Evolutionary conservation across 164 flowering plant species (phyloP).

Genomic region (Umbilicus rupestris): DNA sequence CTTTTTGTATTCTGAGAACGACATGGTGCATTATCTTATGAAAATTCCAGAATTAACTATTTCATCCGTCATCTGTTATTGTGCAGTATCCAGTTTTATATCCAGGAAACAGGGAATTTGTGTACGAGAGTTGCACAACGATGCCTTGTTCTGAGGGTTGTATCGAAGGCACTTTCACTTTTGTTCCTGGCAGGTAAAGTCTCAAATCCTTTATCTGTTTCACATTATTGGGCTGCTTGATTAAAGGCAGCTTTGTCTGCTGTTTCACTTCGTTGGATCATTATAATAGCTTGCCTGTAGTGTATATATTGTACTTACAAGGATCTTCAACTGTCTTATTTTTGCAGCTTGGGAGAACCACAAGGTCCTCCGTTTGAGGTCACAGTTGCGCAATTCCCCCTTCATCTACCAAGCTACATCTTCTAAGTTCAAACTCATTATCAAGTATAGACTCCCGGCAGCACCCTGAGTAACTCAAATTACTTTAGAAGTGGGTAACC

Average conservation of each 20-base stretch:
- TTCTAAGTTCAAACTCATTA: constrained; percentile 30
- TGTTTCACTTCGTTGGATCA: neutral
- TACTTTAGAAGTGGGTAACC: no score
- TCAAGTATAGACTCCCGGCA: neutral
- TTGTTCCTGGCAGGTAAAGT: constrained; percentile 91
- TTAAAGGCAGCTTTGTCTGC: neutral
- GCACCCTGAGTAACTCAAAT: no score
- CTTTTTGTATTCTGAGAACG: neutral
- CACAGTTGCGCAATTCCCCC: constrained; percentile 53
- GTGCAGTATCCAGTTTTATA: constrained; percentile 69
- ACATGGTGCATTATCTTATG: neutral
- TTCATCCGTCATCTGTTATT: constrained; percentile 9
- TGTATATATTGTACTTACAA: neutral
- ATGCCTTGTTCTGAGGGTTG: constrained; percentile 48
- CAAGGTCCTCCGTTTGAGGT: constrained; percentile 50
- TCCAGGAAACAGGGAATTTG: constrained; percentile 61
- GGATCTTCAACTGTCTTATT: neutral
- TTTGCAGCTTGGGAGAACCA: constrained; percentile 41
- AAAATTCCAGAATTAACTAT: neutral
- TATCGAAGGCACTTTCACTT: constrained; percentile 74
- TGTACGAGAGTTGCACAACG: constrained; percentile 71
- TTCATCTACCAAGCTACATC: constrained; percentile 65
- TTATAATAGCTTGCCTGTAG: neutral
- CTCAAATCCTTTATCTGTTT: neutral
- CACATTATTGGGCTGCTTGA: neutral